phyloP scores from a whole-genome alignment of 2,329 filamentous ascomycete genomes.

The Fusarium veterinarium region DNA sequence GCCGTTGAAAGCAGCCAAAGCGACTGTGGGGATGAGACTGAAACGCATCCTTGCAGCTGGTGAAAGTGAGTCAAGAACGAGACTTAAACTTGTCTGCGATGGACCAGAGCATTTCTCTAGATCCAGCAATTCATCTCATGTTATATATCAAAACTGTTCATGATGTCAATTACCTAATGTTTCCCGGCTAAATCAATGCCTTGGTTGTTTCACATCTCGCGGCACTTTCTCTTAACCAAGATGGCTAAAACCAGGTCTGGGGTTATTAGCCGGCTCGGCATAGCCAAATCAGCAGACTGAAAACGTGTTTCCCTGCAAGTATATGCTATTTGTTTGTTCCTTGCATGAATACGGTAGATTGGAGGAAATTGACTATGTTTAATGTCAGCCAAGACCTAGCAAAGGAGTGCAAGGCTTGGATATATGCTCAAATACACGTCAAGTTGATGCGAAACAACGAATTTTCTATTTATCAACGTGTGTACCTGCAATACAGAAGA shows the following conservation, averaged over 20 bases:
- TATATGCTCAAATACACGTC: background rate
- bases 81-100: background rate
- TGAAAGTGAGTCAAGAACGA: background rate
- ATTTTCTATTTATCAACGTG: fast-evolving
- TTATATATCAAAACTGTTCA: background rate
- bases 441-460: background rate
- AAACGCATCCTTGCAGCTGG: conserved; percentile 15
- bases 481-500: too few species aligned
- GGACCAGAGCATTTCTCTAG: fast-evolving
- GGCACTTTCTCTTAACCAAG: background rate
- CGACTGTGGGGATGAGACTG: conserved; percentile 5
- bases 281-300: background rate
- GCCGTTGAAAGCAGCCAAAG: conserved; percentile 6
- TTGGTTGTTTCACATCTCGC: background rate
- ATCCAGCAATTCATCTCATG: background rate
- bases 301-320: background rate
- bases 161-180: background rate
- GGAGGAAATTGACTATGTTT: background rate
- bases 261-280: conserved; percentile 17
- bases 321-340: background rate
- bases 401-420: fast-evolving
- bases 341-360: background rate
- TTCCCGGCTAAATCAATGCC: conserved; percentile 3
- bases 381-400: background rate
- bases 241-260: background rate